Conservation (phyloP, 2,329 filamentous ascomycete genomes). For the Trichoderma sp. region DNA sequence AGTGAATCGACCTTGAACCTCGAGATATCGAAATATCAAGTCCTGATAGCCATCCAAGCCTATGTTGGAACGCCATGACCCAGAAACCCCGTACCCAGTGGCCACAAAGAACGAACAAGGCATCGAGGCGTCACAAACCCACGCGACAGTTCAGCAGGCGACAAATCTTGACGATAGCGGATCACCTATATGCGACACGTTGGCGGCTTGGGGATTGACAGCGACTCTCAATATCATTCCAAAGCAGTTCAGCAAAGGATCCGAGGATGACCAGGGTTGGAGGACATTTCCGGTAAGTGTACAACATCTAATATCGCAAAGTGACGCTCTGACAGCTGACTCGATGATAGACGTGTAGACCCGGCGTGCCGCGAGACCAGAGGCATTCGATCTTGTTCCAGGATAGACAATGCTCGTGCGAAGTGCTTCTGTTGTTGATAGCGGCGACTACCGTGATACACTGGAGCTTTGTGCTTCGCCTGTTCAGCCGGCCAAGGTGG, state of each 20-base stretch:
- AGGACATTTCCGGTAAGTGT: conserved; percentile 18
- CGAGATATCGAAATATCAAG: background rate
- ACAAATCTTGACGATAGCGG: background rate
- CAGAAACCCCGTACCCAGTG: background rate
- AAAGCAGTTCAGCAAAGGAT: background rate
- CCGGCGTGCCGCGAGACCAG: background rate
- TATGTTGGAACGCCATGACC: conserved; percentile 19
- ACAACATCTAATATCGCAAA: background rate
- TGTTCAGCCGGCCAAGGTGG: conserved; percentile 23
- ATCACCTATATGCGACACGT: conserved; percentile 4
- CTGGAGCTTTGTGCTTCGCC: conserved; percentile 20
- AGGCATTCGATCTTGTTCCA: background rate
- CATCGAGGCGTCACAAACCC: background rate
- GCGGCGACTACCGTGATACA: conserved; percentile 18
- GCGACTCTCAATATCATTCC: conserved; percentile 16
- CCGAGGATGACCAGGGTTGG: conserved; percentile 6
- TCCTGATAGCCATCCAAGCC: background rate
- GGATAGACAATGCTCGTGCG: conserved; percentile 10
- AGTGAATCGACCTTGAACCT: background rate
- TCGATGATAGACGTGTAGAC: conserved; percentile 16
- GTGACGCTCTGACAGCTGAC: conserved; percentile 4
- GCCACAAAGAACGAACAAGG: conserved; percentile 4
- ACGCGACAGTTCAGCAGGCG: background rate
- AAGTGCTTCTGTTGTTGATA: conserved; percentile 12
- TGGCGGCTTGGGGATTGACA: conserved; percentile 25